Evolutionary conservation across 495 filamentous ascomycete species (phyloP).

Genomic region (Aspergillus saccharolyticus): DNA sequence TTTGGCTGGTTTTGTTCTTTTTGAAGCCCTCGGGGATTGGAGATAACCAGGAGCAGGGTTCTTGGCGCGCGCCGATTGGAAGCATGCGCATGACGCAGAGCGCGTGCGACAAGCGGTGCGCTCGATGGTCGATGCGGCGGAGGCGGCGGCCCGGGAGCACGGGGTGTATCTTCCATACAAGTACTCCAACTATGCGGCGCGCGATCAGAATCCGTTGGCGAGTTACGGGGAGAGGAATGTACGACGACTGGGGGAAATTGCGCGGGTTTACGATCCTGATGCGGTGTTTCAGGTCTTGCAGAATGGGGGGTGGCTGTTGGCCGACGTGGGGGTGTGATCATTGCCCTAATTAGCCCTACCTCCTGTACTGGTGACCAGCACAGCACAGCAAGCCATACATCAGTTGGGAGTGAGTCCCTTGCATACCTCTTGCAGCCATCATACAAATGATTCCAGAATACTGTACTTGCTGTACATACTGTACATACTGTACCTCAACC

Average conservation of each 20-base stretch:
- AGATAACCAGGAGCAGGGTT: background rate
- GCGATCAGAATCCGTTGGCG: constrained; percentile 3
- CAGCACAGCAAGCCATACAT: too few species aligned
- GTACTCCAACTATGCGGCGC: constrained; percentile 28
- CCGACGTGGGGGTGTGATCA: background rate
- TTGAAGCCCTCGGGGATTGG: too few species aligned
- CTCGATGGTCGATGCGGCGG: constrained; percentile 17
- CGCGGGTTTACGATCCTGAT: constrained; percentile 4
- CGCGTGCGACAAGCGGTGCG: constrained; percentile 17
- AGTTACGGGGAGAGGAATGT: constrained; percentile 6
- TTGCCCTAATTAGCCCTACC: background rate
- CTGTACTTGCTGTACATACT: too few species aligned
- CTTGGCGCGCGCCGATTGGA: constrained; percentile 22
- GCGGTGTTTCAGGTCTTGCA: constrained; percentile 7
- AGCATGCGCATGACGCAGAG: constrained; percentile 26
- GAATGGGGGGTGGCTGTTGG: constrained; percentile 4
- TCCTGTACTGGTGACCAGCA: too few species aligned
- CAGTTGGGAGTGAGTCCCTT: too few species aligned
- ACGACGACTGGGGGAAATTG: constrained; percentile 1
- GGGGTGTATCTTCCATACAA: constrained; percentile 47
- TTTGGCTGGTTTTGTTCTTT: background rate
- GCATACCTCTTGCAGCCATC: too few species aligned
- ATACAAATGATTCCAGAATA: too few species aligned
- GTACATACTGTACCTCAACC: too few species aligned
- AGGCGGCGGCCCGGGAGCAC: constrained; percentile 32